Conservation (phyloP, 2,329 filamentous ascomycete species). For the Parafenestella ontariensis region DNA sequence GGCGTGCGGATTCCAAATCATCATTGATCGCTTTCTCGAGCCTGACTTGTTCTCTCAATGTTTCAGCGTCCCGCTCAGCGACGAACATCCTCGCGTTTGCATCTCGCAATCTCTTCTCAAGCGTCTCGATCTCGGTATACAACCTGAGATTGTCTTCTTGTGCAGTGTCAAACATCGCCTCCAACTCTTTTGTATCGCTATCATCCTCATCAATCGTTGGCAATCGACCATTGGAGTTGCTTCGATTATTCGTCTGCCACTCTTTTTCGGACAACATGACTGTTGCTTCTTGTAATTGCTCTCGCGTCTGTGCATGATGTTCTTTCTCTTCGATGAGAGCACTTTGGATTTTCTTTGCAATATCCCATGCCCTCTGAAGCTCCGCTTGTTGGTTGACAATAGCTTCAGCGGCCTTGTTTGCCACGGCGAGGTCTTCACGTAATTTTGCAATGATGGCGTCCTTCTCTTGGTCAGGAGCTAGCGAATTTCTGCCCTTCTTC, state of each 20-base stretch:
- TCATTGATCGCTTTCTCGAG: conserved; percentile 36
- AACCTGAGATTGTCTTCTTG: conserved; percentile 45
- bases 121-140: conserved; percentile 33
- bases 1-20: conserved; percentile 40
- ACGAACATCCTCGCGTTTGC: conserved; percentile 37
- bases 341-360: conserved; percentile 37
- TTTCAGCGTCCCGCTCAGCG: conserved; percentile 31
- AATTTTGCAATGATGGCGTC: conserved; percentile 37
- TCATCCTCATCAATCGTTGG: conserved; percentile 42
- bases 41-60: conserved; percentile 32
- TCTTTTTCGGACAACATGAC: conserved; percentile 27
- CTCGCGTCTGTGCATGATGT: conserved; percentile 34
- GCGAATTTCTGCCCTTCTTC: conserved; percentile 34
- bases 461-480: conserved; percentile 29
- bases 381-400: conserved; percentile 39
- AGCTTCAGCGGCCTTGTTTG: conserved; percentile 25
- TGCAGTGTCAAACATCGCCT: conserved; percentile 45
- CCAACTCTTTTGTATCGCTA: conserved; percentile 42
- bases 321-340: conserved; percentile 37
- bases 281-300: conserved; percentile 30
- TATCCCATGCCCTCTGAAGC: conserved; percentile 41
- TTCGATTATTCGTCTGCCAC: conserved; percentile 5
- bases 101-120: conserved; percentile 40
- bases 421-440: conserved; percentile 32
- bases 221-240: conserved; percentile 22